These are phyloP conservation scores for Schoenoplectus triqueter DNA, from an alignment of 202 grass and related monocot species.

Conservation along the genomic window DNA sequence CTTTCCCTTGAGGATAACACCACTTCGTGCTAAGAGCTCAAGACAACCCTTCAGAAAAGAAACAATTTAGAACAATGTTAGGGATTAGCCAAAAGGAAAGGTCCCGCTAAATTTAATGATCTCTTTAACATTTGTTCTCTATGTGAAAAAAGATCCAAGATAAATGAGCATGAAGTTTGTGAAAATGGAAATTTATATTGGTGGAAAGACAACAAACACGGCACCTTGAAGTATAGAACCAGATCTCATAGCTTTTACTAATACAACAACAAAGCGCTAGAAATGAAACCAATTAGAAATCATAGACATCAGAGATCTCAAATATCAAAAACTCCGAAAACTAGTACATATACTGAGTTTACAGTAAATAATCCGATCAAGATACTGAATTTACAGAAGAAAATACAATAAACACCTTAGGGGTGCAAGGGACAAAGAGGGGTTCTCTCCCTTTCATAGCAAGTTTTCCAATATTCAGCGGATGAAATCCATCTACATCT, in stretches of 20 bases:
- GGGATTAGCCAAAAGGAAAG: neutral
- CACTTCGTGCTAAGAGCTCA: constrained; percentile 79
- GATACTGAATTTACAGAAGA: constrained; percentile 1
- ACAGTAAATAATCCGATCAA: neutral
- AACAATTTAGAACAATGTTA: neutral
- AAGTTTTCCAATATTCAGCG: constrained; percentile 94
- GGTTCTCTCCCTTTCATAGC: constrained; percentile 97
- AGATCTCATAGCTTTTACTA: neutral
- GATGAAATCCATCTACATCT: constrained; percentile 98
- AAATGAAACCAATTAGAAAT: no score
- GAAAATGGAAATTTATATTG: neutral
- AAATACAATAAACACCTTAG: constrained; percentile 60
- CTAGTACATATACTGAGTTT: no score
- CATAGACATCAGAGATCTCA: no score
- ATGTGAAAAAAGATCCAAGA: neutral
- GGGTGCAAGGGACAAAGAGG: constrained; percentile 80
- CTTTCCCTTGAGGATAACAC: constrained; percentile 77
- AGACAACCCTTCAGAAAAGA: constrained; percentile 68
- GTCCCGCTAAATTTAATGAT: neutral
- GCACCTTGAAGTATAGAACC: constrained; percentile 2
- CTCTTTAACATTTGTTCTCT: neutral
- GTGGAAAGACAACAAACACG: neutral
- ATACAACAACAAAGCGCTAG: neutral
- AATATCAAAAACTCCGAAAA: no score
- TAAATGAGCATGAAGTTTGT: neutral